Conservation (phyloP, 441 rosid genomes). For the Populus tomentosa region DNA sequence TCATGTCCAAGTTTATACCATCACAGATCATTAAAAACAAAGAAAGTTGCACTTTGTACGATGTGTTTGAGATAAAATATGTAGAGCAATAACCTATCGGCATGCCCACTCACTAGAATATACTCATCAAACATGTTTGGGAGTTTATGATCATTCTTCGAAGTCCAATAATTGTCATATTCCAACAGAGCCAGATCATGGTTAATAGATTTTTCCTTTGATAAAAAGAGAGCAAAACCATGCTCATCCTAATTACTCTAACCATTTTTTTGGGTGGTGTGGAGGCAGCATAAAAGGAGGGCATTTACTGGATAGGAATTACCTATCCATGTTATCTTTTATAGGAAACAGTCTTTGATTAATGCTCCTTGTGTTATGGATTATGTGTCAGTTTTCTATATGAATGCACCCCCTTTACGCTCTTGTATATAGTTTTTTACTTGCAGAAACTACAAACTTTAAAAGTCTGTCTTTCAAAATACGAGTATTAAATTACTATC, state of each 20-base stretch:
- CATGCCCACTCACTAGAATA: neutral
- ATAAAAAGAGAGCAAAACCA: neutral
- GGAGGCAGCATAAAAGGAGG: neutral
- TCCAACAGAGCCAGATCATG: neutral
- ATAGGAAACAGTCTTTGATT: neutral
- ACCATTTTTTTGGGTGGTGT: neutral
- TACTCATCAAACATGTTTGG: neutral
- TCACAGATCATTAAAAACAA: neutral
- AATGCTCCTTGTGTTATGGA: neutral
- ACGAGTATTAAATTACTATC: neutral
- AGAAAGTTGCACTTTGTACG: neutral
- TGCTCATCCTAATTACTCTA: neutral
- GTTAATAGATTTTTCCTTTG: neutral
- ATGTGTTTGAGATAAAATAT: neutral
- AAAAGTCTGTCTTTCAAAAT: neutral
- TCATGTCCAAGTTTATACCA: neutral
- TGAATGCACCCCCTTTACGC: neutral
- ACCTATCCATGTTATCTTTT: neutral
- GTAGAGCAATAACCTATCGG: neutral
- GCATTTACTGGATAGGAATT: neutral
- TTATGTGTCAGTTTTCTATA: neutral
- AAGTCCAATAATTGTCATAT: neutral
- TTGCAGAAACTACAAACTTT: neutral
- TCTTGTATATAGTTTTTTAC: neutral
- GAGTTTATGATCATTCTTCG: neutral